These are phyloP conservation scores for Delphinella strobiligena DNA, from an alignment of 2,329 filamentous ascomycete species.

Conservation along the genomic window DNA sequence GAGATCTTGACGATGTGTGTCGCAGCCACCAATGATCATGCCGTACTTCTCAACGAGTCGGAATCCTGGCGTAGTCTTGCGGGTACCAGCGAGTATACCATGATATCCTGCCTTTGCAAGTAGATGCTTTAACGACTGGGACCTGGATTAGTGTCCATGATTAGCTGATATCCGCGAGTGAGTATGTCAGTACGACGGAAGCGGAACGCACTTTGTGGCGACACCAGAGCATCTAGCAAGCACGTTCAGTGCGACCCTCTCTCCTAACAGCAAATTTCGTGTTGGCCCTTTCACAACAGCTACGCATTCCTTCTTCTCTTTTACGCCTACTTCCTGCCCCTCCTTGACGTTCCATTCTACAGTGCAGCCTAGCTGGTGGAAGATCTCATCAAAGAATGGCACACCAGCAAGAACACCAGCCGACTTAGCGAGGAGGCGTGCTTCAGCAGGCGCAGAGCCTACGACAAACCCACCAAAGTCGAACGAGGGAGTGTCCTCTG, in stretches of 20 bases:
- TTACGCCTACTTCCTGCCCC: constrained; percentile 53
- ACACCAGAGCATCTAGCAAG: constrained; percentile 86
- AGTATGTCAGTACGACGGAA: no score
- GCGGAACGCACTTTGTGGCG: constrained; percentile 46
- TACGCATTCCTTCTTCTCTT: constrained; percentile 48
- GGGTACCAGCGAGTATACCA: constrained; percentile 80
- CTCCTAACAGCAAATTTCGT: constrained; percentile 73
- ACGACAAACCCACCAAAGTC: constrained; percentile 98
- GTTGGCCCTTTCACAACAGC: constrained; percentile 81
- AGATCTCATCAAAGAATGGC: constrained; percentile 92
- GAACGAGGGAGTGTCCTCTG: constrained; percentile 91
- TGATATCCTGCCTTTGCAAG: constrained; percentile 56
- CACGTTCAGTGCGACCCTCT: constrained; percentile 84
- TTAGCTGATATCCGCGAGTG: background rate
- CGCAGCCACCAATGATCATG: constrained; percentile 87
- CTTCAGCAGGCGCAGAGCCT: constrained; percentile 47
- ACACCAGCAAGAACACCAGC: constrained; percentile 77
- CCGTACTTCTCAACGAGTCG: constrained; percentile 95
- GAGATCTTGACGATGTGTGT: constrained; percentile 83
- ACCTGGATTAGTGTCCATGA: constrained; percentile 16
- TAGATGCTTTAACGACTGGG: constrained; percentile 36
- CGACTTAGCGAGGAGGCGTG: constrained; percentile 44
- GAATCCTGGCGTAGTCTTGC: constrained; percentile 96
- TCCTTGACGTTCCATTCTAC: constrained; percentile 80
- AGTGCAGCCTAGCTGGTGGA: constrained; percentile 75